Percentiles rank a stretch among this genome's conserved stretches.
These are phyloP conservation scores for Eucalyptus victrix DNA, from an alignment of 345 rosid genomes.

Conservation along the genomic window DNA sequence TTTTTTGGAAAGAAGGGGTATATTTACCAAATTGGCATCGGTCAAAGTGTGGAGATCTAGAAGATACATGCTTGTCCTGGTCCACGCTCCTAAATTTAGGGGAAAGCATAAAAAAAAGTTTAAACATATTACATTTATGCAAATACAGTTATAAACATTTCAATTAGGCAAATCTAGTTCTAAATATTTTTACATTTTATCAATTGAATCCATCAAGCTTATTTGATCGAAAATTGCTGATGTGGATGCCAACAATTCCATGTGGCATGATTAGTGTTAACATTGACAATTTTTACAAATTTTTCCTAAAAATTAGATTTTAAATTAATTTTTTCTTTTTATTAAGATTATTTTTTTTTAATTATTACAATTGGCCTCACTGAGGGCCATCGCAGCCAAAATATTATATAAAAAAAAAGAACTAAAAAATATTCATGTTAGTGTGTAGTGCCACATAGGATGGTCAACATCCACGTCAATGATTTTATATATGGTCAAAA, in stretches of 20 bases:
- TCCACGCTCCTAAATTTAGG: neutral
- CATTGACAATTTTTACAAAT: too few species aligned
- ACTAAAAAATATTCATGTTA: too few species aligned
- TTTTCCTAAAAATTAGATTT: too few species aligned
- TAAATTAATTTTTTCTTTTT: too few species aligned
- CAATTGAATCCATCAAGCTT: neutral
- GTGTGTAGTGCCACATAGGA: neutral
- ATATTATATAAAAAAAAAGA: too few species aligned
- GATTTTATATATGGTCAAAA: too few species aligned
- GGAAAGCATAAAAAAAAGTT: neutral
- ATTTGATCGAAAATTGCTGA: rapidly evolving
- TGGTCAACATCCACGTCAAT: neutral
- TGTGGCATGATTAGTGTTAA: too few species aligned
- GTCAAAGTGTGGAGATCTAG: neutral
- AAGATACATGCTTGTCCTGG: neutral
- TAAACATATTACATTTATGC: too few species aligned
- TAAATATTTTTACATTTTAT: too few species aligned
- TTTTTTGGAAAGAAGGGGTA: neutral
- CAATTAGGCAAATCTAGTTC: rapidly evolving
- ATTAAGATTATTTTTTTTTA: too few species aligned
- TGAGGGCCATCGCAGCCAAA: too few species aligned
- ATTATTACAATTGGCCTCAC: too few species aligned
- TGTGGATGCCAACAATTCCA: rapidly evolving
- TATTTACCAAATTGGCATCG: neutral
- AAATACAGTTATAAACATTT: rapidly evolving